A percentile compares a stretch with the other conserved stretches of the same genome.
phyloP scores from a whole-genome alignment of 805 yeast species.

The Babjeviella inositovora region DNA sequence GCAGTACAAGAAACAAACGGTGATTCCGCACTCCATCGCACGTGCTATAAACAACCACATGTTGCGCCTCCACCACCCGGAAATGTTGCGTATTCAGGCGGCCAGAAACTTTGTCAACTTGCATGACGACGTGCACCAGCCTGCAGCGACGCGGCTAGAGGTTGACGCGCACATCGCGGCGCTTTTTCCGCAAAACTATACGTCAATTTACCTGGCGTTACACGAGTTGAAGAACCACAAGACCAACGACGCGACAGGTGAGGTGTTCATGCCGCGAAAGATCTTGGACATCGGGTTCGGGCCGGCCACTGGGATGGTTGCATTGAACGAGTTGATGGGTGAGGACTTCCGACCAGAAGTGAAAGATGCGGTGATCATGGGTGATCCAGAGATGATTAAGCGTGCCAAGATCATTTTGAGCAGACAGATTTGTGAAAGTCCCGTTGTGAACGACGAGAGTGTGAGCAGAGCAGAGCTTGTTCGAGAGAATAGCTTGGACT shows the following conservation, averaged over 20 bases:
- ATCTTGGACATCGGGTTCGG: slow-evolving; percentile 79
- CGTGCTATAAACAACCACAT: slow-evolving; percentile 50
- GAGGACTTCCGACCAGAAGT: slow-evolving; percentile 38
- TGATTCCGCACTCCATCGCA: slow-evolving; percentile 40
- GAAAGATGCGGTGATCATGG: slow-evolving; percentile 62
- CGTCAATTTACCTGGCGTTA: slow-evolving; percentile 48
- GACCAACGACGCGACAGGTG: slow-evolving; percentile 29
- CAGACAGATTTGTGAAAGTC: slow-evolving; percentile 41
- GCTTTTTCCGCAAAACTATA: slow-evolving; percentile 68
- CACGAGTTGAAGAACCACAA: slow-evolving; percentile 37
- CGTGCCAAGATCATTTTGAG: slow-evolving; percentile 67
- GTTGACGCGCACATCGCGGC: slow-evolving; percentile 76
- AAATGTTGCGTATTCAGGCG: slow-evolving; percentile 42
- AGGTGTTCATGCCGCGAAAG: slow-evolving; percentile 41
- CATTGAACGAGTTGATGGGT: slow-evolving; percentile 72
- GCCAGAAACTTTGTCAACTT: slow-evolving; percentile 36
- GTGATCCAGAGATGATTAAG: slow-evolving; percentile 58
- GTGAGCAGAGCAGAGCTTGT: slow-evolving; percentile 2
- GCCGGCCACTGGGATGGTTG: slow-evolving; percentile 85
- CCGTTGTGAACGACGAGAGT: slow-evolving; percentile 6
- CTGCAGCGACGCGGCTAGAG: slow-evolving; percentile 21
- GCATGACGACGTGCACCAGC: slow-evolving; percentile 34
- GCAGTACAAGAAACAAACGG: slow-evolving; percentile 30
- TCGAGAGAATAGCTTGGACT: slow-evolving; percentile 1
- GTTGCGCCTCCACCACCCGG: slow-evolving; percentile 43